Evolutionary conservation across 2,329 filamentous ascomycete genomes (phyloP).

Genomic region (Phaeosphaeriaceae sp.): DNA sequence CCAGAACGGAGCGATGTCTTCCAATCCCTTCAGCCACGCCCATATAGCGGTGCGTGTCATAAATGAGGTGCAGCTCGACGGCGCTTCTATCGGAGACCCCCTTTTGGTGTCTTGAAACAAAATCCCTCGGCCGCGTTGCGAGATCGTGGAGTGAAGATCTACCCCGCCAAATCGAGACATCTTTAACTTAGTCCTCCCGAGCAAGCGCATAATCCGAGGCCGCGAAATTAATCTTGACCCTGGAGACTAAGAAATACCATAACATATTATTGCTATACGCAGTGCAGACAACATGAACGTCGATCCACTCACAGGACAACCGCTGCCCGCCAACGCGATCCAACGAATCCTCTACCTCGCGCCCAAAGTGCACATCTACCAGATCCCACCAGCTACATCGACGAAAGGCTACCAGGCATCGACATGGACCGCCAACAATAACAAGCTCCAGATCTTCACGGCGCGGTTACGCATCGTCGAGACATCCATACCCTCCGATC

Average conservation of each 20-base stretch:
- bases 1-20: slow-evolving; percentile 30
- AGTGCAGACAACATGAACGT: slow-evolving; percentile 59
- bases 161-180: slow-evolving; percentile 21
- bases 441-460: slow-evolving; percentile 80
- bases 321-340: slow-evolving; percentile 77
- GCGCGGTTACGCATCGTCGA: slow-evolving; percentile 81
- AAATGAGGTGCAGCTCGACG: slow-evolving; percentile 26
- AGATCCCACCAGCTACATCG: slow-evolving; percentile 79
- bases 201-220: not conserved
- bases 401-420: slow-evolving; percentile 81
- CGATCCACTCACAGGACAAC: slow-evolving; percentile 74
- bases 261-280: not conserved
- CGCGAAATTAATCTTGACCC: not conserved
- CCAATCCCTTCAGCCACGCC: slow-evolving; percentile 40
- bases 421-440: slow-evolving; percentile 74
- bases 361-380: slow-evolving; percentile 80
- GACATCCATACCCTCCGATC: slow-evolving; percentile 63
- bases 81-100: slow-evolving; percentile 21
- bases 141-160: slow-evolving; percentile 6
- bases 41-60: slow-evolving; percentile 31
- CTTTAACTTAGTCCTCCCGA: not conserved
- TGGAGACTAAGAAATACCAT: not conserved
- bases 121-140: not conserved
- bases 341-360: slow-evolving; percentile 84
- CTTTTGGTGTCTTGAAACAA: slow-evolving; percentile 10